phyloP scores from a whole-genome alignment of 345 rosid species.

The Salix viminalis region DNA sequence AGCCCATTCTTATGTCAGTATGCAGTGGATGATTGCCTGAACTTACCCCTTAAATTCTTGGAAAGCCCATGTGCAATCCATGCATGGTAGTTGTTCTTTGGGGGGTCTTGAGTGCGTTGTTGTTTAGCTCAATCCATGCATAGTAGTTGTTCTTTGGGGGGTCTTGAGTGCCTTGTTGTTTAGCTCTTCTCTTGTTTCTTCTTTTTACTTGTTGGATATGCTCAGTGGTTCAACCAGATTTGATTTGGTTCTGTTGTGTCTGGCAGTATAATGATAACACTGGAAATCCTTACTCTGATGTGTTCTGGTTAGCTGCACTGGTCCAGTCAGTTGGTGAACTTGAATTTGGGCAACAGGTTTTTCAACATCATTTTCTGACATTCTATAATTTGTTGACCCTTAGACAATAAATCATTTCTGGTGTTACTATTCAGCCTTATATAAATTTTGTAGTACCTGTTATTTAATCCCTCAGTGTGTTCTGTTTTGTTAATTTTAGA shows the following conservation, averaged over 20 bases:
- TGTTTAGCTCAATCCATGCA: background rate
- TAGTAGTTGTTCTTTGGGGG: background rate
- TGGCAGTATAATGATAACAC: conserved; percentile 88
- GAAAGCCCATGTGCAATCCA: background rate
- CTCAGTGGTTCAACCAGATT: background rate
- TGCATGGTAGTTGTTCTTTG: background rate
- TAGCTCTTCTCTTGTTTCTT: background rate
- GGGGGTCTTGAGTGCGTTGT: background rate
- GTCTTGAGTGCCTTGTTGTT: background rate
- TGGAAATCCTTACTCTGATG: conserved; percentile 91
- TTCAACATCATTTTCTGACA: conserved; percentile 12
- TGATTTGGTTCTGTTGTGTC: conserved; percentile 8
- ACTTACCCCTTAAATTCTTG: no score
- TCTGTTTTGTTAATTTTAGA: no score
- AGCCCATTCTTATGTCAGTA: background rate
- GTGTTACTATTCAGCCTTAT: background rate
- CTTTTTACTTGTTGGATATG: background rate
- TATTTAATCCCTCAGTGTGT: background rate
- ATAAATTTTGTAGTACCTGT: background rate
- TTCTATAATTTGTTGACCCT: background rate
- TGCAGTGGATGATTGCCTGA: background rate
- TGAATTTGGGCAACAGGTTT: conserved; percentile 89
- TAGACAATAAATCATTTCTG: background rate
- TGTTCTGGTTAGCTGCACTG: conserved; percentile 90
- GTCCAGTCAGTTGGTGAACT: conserved; percentile 90